Evolutionary conservation across 1,139 yeast genomes (phyloP).

Genomic region (Taiozyma sp.): DNA sequence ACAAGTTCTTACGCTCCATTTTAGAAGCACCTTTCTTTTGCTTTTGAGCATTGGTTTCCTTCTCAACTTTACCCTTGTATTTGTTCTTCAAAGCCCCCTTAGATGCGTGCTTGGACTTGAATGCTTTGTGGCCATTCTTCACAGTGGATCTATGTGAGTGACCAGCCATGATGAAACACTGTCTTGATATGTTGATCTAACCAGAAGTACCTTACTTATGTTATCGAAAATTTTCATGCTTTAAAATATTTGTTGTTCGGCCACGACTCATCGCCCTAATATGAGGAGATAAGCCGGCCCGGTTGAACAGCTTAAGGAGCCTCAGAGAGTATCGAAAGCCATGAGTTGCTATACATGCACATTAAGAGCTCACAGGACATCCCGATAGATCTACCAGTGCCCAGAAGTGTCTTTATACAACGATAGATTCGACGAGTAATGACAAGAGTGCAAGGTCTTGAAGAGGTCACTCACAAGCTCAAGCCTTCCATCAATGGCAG

Average conservation of each 20-base stretch:
- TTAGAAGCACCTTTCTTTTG: slow-evolving; percentile 49
- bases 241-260: background rate
- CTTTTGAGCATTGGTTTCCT: slow-evolving; percentile 37
- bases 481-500: background rate
- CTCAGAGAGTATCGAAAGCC: background rate
- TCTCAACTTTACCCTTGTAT: slow-evolving; percentile 86
- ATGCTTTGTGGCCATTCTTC: slow-evolving; percentile 82
- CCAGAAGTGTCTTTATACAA: too few species aligned
- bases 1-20: slow-evolving; percentile 70
- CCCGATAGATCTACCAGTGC: background rate
- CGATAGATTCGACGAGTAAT: too few species aligned
- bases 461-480: background rate
- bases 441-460: background rate
- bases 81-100: slow-evolving; percentile 80
- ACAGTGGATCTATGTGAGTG: slow-evolving; percentile 80
- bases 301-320: background rate
- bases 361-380: too few species aligned
- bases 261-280: background rate
- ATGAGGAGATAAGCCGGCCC: background rate
- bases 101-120: slow-evolving; percentile 89
- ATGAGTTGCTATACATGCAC: too few species aligned
- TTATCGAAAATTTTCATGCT: background rate
- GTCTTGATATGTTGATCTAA: background rate
- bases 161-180: slow-evolving; percentile 48
- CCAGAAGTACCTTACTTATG: background rate